These are phyloP conservation scores for Geotrichum carabidarum DNA, from an alignment of 1,139 yeast genomes.

Conservation along the genomic window DNA sequence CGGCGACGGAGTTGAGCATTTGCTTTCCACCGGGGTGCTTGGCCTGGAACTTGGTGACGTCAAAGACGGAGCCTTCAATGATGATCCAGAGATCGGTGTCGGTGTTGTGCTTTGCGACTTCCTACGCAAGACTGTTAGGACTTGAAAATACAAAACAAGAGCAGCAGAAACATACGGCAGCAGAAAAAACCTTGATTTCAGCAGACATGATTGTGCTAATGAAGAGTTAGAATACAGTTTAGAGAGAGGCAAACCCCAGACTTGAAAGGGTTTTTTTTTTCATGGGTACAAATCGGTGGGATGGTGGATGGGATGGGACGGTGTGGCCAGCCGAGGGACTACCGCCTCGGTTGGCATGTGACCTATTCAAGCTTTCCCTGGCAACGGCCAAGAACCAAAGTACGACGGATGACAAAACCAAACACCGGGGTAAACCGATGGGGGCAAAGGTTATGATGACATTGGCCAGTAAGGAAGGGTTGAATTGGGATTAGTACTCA, in stretches of 20 bases:
- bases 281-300: too few relatives aligned
- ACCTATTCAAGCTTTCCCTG: too few relatives aligned
- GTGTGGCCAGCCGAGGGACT: too few relatives aligned
- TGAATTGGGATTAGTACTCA: too few relatives aligned
- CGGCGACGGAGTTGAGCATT: constrained; percentile 72
- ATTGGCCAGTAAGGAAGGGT: too few relatives aligned
- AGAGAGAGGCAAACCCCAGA: background rate
- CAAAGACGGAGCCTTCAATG: constrained; percentile 81
- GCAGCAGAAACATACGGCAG: constrained; percentile 9
- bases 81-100: constrained; percentile 82
- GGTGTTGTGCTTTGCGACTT: constrained; percentile 73
- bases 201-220: constrained; percentile 3
- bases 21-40: constrained; percentile 92
- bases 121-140: constrained; percentile 39
- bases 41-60: constrained; percentile 73
- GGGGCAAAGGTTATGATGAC: too few relatives aligned
- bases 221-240: background rate
- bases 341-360: too few relatives aligned
- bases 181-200: constrained; percentile 9
- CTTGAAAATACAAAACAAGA: background rate
- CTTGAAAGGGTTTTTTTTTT: background rate
- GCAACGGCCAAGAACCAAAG: too few relatives aligned
- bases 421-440: too few relatives aligned
- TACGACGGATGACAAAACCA: too few relatives aligned
- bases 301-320: too few relatives aligned